Evolutionary conservation across 768 basidiomycete genomes (phyloP), one percentile per base, ranked within the genome.

Genomic region (Tremella mesenterica): DNA sequence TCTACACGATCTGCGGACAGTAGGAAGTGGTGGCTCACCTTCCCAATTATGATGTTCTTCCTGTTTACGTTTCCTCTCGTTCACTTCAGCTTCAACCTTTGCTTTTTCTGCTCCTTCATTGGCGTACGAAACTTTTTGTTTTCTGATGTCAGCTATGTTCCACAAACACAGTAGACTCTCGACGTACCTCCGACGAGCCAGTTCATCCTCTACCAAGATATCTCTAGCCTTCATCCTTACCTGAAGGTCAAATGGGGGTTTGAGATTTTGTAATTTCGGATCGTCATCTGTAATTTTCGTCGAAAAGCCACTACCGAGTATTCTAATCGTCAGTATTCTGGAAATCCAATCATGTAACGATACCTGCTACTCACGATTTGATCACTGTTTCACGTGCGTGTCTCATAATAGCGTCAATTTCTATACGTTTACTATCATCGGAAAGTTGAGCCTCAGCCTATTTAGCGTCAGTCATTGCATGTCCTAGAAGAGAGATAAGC

Each of bases 91-190:
- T 44, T 73, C 71, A 16, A 57, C 51, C 33, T 64, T 64, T 18
- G 69, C 67, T 30, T 70, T 67, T 53, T 73, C 71, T 8, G 71
- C 71, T 26, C 71, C 71, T 51, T 73, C 69, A 36, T 73, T 73
- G 1, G 71, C 71, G 33, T 68, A 71, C 21, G 64, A 46, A 18
- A 73, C 52, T 38, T 71, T 67, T 26, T 61, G 60, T 45, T 67
- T 67, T 43, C 71, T 71, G 46, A 14, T 4, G 16, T 31, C 0
- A 23, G 29, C 58, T 44, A 58, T 52, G 31, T n/a, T 44, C 31
- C 13, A 4, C n/a, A 25, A 30, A 44, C 1, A 18, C 2, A 23
- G 41, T n/a, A 20, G 29, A 9, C 43, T 20, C 4, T 20, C 4
- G 18, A 59, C 68, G 54, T 31, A 71, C 71, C 69, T 51, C 52